A percentile compares a stretch with the other conserved stretches of the same genome.
Evolutionary conservation across 164 flowering plant genomes (phyloP).

Genomic region (Liriodendron chinense): DNA sequence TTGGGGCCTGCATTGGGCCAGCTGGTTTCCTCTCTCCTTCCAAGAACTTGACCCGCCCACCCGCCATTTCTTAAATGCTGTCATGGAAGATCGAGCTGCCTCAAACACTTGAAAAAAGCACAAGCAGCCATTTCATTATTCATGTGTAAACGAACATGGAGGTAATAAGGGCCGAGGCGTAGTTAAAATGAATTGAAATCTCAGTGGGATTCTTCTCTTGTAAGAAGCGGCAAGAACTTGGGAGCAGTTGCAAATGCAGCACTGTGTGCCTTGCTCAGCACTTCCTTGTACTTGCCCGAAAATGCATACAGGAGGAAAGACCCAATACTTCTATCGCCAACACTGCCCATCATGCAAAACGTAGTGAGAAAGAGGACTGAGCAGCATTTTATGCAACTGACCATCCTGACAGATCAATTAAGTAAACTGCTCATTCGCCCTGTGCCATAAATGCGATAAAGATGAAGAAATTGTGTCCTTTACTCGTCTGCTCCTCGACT

Average conservation of each 20-base stretch:
- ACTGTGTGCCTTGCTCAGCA: conserved; percentile 69
- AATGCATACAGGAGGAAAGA: conserved; percentile 72
- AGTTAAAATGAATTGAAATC: conserved; percentile 12
- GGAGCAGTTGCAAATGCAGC: conserved; percentile 50
- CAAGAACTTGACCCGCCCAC: conserved; percentile 84
- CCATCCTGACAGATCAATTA: too few species aligned
- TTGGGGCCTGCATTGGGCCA: conserved; percentile 25
- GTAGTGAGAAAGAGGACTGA: too few species aligned
- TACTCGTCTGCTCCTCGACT: too few species aligned
- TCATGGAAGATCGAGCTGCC: conserved; percentile 76
- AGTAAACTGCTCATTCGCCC: too few species aligned
- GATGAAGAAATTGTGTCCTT: too few species aligned
- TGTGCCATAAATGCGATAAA: too few species aligned
- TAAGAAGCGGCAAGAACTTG: conserved; percentile 51
- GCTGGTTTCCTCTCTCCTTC: conserved; percentile 70
- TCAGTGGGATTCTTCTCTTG: conserved; percentile 73
- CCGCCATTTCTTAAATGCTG: conserved; percentile 83
- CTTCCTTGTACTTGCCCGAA: conserved; percentile 69
- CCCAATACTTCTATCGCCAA: conserved; percentile 73
- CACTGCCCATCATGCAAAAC: conserved; percentile 38
- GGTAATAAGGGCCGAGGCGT: too few species aligned
- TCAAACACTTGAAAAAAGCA: conserved; percentile 54
- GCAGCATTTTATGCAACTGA: too few species aligned
- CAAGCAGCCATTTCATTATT: not conserved
- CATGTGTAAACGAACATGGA: too few species aligned